A percentile compares a stretch with the other conserved stretches of the same genome.
Conservation (phyloP, 2,329 filamentous ascomycete genomes). For the Albophoma yamanashiensis region DNA sequence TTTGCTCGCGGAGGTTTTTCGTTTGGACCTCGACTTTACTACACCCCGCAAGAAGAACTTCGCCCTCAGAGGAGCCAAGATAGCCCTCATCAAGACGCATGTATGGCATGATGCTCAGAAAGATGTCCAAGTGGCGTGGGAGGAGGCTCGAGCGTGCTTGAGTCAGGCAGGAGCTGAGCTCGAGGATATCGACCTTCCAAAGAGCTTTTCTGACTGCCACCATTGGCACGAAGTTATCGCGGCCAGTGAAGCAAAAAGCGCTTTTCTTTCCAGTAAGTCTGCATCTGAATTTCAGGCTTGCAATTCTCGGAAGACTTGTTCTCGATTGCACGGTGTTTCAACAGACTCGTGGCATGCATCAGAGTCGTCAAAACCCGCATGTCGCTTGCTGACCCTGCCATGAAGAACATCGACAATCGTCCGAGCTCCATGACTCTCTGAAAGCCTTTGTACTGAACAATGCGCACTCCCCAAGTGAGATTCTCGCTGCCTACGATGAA, state of each 20-base stretch:
- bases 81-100: conserved; percentile 43
- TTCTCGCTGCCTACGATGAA: conserved; percentile 42
- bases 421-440: conserved; percentile 29
- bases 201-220: conserved; percentile 34
- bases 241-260: conserved; percentile 4
- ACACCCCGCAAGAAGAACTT: not conserved
- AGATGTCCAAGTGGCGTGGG: conserved; percentile 31
- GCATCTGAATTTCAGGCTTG: not conserved
- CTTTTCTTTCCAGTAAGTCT: conserved; percentile 7
- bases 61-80: conserved; percentile 35
- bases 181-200: conserved; percentile 42
- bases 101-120: conserved; percentile 37
- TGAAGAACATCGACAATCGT: conserved; percentile 24
- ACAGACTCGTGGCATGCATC: not conserved
- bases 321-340: not conserved
- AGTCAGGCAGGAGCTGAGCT: conserved; percentile 38
- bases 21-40: conserved; percentile 37
- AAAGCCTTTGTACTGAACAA: conserved; percentile 40
- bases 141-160: conserved; percentile 27
- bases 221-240: conserved; percentile 28
- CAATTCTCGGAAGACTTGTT: accelerated
- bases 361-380: not conserved
- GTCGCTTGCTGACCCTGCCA: conserved; percentile 39
- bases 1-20: conserved; percentile 42
- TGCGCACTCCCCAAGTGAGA: conserved; percentile 30